Percentiles rank a stretch among this genome's conserved stretches.
Evolutionary conservation across 2,329 filamentous ascomycete species (phyloP).

Genomic region (Didymosphaeria variabile): DNA sequence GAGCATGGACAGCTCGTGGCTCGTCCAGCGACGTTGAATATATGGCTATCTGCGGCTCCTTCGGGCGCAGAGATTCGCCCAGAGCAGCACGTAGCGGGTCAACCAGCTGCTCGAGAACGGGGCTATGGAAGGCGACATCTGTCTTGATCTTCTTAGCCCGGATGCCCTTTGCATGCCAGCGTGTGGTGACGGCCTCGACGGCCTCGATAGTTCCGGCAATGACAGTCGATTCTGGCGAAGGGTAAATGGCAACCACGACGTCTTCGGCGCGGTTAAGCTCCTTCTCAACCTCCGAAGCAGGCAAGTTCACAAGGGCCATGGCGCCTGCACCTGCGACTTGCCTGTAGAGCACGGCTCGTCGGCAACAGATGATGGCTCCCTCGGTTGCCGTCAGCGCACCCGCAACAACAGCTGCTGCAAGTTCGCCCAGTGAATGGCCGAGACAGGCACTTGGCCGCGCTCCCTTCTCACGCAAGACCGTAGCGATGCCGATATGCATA

Average conservation of each 20-base stretch:
- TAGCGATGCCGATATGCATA: conserved; percentile 1
- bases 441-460: neutral
- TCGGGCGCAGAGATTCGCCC: conserved; percentile 30
- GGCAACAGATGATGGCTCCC: conserved; percentile 44
- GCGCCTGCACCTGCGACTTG: conserved; percentile 37
- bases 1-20: conserved; percentile 27
- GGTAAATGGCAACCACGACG: conserved; percentile 45
- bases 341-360: conserved; percentile 41
- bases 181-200: conserved; percentile 26
- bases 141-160: conserved; percentile 49
- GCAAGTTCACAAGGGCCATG: conserved; percentile 44
- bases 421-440: neutral
- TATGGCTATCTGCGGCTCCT: conserved; percentile 23
- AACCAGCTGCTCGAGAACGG: conserved; percentile 40
- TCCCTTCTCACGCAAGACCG: neutral
- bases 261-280: conserved; percentile 31
- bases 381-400: conserved; percentile 45
- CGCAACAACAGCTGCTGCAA: conserved; percentile 48
- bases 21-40: conserved; percentile 47
- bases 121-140: conserved; percentile 54
- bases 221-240: conserved; percentile 48
- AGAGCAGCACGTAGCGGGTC: conserved; percentile 39
- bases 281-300: conserved; percentile 33
- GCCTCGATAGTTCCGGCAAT: conserved; percentile 35
- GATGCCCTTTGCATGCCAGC: conserved; percentile 34